phyloP scores from a whole-genome alignment of 805 yeast species.

The Starmerella apicola region DNA sequence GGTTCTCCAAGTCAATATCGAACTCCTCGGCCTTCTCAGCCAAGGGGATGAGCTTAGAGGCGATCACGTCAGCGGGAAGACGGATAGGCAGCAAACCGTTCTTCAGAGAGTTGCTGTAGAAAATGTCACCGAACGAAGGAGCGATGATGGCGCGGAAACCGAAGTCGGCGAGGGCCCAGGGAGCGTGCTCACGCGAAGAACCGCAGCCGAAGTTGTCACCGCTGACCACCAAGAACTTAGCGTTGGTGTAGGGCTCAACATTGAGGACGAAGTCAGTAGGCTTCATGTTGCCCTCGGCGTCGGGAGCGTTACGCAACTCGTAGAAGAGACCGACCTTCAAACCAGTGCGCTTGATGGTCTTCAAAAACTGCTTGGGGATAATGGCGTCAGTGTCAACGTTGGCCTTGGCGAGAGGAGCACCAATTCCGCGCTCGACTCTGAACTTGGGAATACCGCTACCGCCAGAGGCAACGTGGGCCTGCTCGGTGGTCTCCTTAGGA shows the following conservation, averaged over 20 bases:
- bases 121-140: slow-evolving; percentile 96
- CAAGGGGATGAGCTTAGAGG: slow-evolving; percentile 60
- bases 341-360: slow-evolving; percentile 96
- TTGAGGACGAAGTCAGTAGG: slow-evolving; percentile 87
- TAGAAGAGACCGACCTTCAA: slow-evolving; percentile 77
- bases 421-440: slow-evolving; percentile 61
- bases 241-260: slow-evolving; percentile 64
- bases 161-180: slow-evolving; percentile 97
- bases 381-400: slow-evolving; percentile 98
- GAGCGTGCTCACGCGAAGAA: slow-evolving; percentile 98
- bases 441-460: slow-evolving; percentile 62
- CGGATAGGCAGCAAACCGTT: slow-evolving; percentile 91
- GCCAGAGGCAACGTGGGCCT: slow-evolving; percentile 23
- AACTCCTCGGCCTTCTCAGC: slow-evolving; percentile 62
- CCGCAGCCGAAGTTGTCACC: slow-evolving; percentile 99
- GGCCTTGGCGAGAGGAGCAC: slow-evolving; percentile 90
- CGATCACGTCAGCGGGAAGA: slow-evolving; percentile 65
- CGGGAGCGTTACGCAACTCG: slow-evolving; percentile 67
- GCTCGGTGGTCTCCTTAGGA: slow-evolving; percentile 19
- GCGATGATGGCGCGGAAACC: slow-evolving; percentile 94
- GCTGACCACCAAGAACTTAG: slow-evolving; percentile 76
- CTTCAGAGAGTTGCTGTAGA: slow-evolving; percentile 93
- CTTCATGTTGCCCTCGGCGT: slow-evolving; percentile 41
- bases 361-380: slow-evolving; percentile 95
- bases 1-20: slow-evolving; percentile 76